A percentile compares a stretch with the other conserved stretches of the same genome.
Conservation (phyloP, 176 grass and related monocot species). For the sorghum (Sorghum bicolor) region Sorghum_bicolor_NCBIv3 NC_012870.2:18436001-18436500, state of each 20-base stretch:
- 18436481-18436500: neutral
- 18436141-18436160: neutral
- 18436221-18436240: neutral
- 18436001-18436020: slow-evolving; percentile 17
- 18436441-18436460: neutral
- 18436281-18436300: neutral
- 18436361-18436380: neutral
- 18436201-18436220: neutral
- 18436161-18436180: neutral
- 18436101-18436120: neutral
- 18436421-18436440: neutral
- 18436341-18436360: neutral
- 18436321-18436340: neutral
- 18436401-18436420: neutral
- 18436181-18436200: neutral
- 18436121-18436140: neutral
- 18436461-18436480: too few relatives aligned
- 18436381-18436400: neutral
- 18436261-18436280: neutral
- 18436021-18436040: slow-evolving; percentile 20
- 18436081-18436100: slow-evolving; percentile 16
- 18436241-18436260: neutral
- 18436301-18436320: neutral
- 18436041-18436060: neutral
- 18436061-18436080: slow-evolving; percentile 14